phyloP scores from a whole-genome alignment of 441 rosid genomes.

The Hura crepitans region DNA sequence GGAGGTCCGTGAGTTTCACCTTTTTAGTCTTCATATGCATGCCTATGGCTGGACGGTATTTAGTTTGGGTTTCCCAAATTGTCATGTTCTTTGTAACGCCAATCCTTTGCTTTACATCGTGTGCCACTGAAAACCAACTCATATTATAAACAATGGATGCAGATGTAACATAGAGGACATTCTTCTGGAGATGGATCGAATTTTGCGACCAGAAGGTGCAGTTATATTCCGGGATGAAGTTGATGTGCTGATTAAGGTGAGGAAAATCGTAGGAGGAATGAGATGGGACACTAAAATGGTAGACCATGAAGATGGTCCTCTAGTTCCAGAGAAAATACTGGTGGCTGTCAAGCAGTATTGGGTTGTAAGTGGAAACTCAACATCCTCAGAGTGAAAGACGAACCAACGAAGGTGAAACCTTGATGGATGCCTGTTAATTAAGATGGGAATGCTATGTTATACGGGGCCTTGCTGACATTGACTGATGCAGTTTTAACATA shows the following conservation, averaged over 20 bases:
- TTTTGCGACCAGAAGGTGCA: constrained; percentile 87
- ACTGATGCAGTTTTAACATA: constrained; percentile 11
- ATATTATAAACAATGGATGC: constrained; percentile 15
- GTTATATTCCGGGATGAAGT: constrained; percentile 81
- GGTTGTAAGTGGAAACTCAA: constrained; percentile 66
- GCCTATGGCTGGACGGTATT: neutral
- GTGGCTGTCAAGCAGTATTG: constrained; percentile 78
- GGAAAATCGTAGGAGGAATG: constrained; percentile 64
- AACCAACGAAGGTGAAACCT: constrained; percentile 3
- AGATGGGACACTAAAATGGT: constrained; percentile 90
- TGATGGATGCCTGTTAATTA: neutral
- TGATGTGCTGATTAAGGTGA: constrained; percentile 63
- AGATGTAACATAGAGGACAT: constrained; percentile 83
- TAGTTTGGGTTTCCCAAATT: neutral
- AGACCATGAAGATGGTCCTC: constrained; percentile 98
- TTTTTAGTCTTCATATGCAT: neutral
- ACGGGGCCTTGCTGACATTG: constrained; percentile 7
- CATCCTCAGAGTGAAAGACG: constrained; percentile 44
- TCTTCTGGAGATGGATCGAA: constrained; percentile 85
- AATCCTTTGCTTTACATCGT: neutral
- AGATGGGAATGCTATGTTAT: constrained; percentile 6
- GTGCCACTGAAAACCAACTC: constrained; percentile 3
- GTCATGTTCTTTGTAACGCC: neutral
- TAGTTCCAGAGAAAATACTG: constrained; percentile 74
- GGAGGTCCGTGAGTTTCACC: neutral